A percentile compares a stretch with the other conserved stretches of the same genome.
Evolutionary conservation across 306 rosid species (phyloP).

Genomic region (Quercus suber): DNA sequence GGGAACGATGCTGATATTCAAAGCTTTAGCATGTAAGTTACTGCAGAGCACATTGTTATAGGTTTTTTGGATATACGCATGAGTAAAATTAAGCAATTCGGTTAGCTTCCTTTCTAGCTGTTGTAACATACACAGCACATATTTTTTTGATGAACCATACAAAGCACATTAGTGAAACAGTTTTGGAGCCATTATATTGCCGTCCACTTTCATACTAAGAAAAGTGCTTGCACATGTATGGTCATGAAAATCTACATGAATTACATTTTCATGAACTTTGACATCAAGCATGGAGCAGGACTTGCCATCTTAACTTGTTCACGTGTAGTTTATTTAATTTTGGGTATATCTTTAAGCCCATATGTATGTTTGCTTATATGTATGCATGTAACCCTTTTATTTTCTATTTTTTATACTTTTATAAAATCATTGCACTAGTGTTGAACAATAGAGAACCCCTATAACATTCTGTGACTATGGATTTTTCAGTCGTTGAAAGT

Average conservation of each 20-base stretch:
- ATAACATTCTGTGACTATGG: not conserved
- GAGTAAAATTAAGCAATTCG: not conserved
- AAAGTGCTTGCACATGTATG: not conserved
- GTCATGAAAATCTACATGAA: not conserved
- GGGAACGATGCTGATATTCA: constrained; percentile 47
- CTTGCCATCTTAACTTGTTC: not conserved
- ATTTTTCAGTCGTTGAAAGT: not conserved
- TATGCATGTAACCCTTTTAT: not conserved
- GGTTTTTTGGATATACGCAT: not conserved
- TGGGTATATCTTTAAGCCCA: too few relatives aligned
- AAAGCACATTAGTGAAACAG: not conserved
- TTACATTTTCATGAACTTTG: not conserved
- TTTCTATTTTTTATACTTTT: not conserved
- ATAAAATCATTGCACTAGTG: not conserved
- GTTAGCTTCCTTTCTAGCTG: not conserved
- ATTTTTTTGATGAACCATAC: not conserved
- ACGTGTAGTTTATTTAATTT: too few relatives aligned
- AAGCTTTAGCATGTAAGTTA: constrained; percentile 61
- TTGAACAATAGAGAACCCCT: not conserved
- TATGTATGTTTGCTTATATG: not conserved
- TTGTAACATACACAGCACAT: not conserved
- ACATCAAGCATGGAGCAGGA: not conserved
- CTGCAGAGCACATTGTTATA: not conserved
- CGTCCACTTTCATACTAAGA: not conserved
- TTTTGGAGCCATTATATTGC: not conserved